Base-by-base conservation (phyloP, 1,284 basidiomycete species). In the Irpex sp. region DNA sequence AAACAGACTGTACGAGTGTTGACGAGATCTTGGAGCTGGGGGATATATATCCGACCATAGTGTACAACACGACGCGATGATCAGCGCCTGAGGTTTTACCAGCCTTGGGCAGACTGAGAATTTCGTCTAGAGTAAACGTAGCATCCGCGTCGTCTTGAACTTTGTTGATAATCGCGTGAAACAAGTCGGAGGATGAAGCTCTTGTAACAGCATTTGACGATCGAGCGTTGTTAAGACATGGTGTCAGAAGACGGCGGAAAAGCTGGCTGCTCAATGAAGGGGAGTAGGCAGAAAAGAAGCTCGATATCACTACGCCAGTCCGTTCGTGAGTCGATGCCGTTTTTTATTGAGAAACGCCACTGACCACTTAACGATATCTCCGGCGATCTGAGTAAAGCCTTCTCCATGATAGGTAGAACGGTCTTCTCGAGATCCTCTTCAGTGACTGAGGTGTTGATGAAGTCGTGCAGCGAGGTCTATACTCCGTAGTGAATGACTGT, bases 51-150 rank as follows among this genome's bases (percentile, higher is more conserved):
- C 81, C 75, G 1, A 94, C 80, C 86, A 97, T 93, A 6, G 84
- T 83, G 75, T 93, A 95, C 8, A 98, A 78, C 0, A 89, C 81
- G 5, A 87, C 75, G n/a, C 95, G 88, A 72, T 98, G 94, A 64
- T 96, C 95, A 2, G 92, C 83, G 1, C 93, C 93, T 0, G 88
- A 79, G 0, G 93, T 93, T 78, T 97, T 98, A 36, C 93, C 90
- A 0, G 87, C 76, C 70, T 91, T 89, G 4, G 93, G 90, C 0
- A 94, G 81, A 13, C 79, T 77, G 11, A 95, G 78, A 1, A 95
- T 75, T 66, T 95, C 93, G 8, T 80, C 75, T 1, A 85, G 82
- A 4, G 83, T 82, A 3, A 82, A 68, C 60, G 82, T 80, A 9
- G 77, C 61, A 67, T 78, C 74, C 13, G 76, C 71, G 4, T 75